A percentile compares a stretch with the other conserved stretches of the same genome.
Evolutionary conservation across 1,284 basidiomycete species (phyloP).

Genomic region (Malassezia yamatoensis): DNA sequence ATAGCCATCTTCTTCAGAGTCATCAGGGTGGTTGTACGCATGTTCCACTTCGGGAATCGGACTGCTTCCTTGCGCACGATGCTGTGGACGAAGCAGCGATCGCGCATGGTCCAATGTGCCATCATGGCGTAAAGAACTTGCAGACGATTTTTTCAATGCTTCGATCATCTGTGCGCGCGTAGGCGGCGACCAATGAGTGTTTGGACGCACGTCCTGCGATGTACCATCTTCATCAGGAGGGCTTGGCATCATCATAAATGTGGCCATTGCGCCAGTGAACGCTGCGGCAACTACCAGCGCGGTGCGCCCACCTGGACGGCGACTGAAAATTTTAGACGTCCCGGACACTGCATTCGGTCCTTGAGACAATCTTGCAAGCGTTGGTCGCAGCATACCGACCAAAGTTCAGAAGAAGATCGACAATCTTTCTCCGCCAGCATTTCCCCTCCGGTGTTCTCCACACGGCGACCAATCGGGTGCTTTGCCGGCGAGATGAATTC

Average conservation of each 20-base stretch:
- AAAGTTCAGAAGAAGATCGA: neutral
- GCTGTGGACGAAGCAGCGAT: constrained; percentile 27
- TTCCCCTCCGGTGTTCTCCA: too few species aligned
- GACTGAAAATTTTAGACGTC: neutral
- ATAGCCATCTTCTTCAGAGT: constrained; percentile 33
- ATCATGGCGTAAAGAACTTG: constrained; percentile 30
- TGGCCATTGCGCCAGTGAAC: neutral
- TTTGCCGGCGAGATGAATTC: too few species aligned
- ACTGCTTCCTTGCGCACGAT: constrained; percentile 26
- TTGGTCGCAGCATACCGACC: constrained; percentile 14
- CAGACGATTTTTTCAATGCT: constrained; percentile 38
- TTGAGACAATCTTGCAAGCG: constrained; percentile 8
- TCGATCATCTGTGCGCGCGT: constrained; percentile 46
- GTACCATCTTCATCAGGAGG: neutral
- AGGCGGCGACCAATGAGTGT: constrained; percentile 43
- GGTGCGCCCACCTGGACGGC: neutral
- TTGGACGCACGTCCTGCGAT: constrained; percentile 31
- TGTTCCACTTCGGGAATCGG: constrained; percentile 35
- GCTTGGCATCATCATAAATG: constrained; percentile 4
- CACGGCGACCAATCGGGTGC: too few species aligned
- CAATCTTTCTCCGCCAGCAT: too few species aligned
- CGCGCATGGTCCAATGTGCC: constrained; percentile 21
- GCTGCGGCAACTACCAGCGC: constrained; percentile 5
- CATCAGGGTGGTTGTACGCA: constrained; percentile 15
- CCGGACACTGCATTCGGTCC: neutral